Evolutionary conservation across 192 early-diverging fungal genomes (phyloP).

Genomic region (Piromyces sp.): DNA sequence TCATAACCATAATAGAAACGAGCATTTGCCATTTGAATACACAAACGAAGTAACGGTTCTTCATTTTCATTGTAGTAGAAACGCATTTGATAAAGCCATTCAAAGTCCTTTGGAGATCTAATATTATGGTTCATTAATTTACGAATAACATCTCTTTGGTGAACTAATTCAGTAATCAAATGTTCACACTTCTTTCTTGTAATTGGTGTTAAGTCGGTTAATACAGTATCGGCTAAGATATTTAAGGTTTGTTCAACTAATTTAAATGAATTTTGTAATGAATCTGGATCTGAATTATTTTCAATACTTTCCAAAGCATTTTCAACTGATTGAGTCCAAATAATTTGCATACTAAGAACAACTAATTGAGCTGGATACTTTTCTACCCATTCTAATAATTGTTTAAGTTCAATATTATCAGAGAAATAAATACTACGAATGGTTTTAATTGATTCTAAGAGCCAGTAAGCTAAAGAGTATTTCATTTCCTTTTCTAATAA

Average conservation of each 20-base stretch:
- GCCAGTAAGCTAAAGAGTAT: conserved; percentile 56
- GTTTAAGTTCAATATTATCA: conserved; percentile 11
- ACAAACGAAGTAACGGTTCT: conserved; percentile 54
- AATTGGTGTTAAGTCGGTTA: conserved; percentile 64
- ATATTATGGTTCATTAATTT: conserved; percentile 29
- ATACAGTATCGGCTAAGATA: conserved; percentile 80
- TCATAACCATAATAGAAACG: conserved; percentile 92
- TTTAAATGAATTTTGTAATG: conserved; percentile 33
- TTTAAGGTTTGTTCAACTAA: conserved; percentile 56
- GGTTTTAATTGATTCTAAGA: conserved; percentile 52
- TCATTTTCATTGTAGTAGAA: conserved; percentile 61
- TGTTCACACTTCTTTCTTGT: conserved; percentile 91
- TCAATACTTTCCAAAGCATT: conserved; percentile 29
- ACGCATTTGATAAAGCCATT: conserved; percentile 92
- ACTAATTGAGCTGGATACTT: conserved; percentile 84
- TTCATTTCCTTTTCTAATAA: conserved; percentile 87
- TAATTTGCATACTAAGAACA: conserved; percentile 71
- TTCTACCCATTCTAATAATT: conserved; percentile 73
- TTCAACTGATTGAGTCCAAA: conserved; percentile 82
- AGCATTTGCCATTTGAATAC: conserved; percentile 83
- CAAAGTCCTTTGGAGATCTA: conserved; percentile 55
- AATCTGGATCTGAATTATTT: conserved; percentile 6
- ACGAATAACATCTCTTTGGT: conserved; percentile 87
- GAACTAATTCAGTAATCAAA: conserved; percentile 95
- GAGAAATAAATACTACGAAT: conserved; percentile 9